Conservation (phyloP, 192 early-diverging fungal genomes). For the Backusella tuberculispora region DNA sequence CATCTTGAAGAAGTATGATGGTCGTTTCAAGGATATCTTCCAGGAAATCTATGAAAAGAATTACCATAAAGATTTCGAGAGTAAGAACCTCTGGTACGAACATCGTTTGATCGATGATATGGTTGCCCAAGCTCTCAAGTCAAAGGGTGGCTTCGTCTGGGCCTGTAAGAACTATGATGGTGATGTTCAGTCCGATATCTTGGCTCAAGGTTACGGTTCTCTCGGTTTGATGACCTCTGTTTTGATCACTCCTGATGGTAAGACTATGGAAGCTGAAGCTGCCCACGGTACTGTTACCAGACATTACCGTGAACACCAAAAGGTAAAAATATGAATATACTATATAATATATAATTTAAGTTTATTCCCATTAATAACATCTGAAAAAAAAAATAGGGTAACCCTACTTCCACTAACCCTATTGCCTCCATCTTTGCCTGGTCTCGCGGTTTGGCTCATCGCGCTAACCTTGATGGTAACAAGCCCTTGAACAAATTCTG, state of each 20-base stretch:
- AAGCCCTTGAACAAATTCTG: slow-evolving; percentile 62
- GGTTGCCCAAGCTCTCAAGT: slow-evolving; percentile 98
- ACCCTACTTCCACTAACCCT: slow-evolving; percentile 95
- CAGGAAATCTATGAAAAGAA: slow-evolving; percentile 77
- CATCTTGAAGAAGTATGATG: slow-evolving; percentile 97
- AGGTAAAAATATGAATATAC: not conserved
- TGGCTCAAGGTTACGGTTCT: slow-evolving; percentile 95
- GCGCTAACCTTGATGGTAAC: slow-evolving; percentile 89
- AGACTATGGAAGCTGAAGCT: slow-evolving; percentile 73
- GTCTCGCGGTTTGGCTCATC: slow-evolving; percentile 92
- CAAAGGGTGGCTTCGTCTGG: slow-evolving; percentile 93
- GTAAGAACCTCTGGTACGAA: slow-evolving; percentile 89
- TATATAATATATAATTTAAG: not conserved
- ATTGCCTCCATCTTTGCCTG: slow-evolving; percentile 68
- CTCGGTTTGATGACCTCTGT: slow-evolving; percentile 97
- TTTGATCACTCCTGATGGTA: slow-evolving; percentile 91
- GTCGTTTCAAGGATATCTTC: slow-evolving; percentile 99
- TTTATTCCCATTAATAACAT: not conserved
- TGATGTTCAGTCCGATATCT: slow-evolving; percentile 61
- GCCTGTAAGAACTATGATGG: slow-evolving; percentile 97
- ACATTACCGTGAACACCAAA: slow-evolving; percentile 95
- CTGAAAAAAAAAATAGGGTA: slow-evolving; percentile 49
- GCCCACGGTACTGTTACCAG: slow-evolving; percentile 89
- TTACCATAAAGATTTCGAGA: slow-evolving; percentile 31
- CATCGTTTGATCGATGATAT: slow-evolving; percentile 99